Evolutionary conservation across 2,329 filamentous ascomycete genomes (phyloP).

Genomic region (Phyllosticta capitalensis): DNA sequence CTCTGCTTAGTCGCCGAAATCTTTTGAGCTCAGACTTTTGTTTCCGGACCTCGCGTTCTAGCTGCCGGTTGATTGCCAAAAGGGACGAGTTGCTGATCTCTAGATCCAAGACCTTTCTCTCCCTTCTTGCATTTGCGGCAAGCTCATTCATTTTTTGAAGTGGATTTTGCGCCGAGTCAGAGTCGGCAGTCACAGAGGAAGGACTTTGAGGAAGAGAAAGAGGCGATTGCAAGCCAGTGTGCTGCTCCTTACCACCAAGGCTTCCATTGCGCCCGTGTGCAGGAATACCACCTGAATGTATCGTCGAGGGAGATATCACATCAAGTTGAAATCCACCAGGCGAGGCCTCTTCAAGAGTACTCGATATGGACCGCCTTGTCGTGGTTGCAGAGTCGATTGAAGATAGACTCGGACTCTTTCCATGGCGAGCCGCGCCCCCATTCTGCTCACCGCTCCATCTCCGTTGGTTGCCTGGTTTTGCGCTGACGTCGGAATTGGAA

Average conservation of each 20-base stretch:
- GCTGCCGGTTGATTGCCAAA: constrained; percentile 84
- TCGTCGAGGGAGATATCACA: constrained; percentile 6
- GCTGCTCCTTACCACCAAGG: neutral
- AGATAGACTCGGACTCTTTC: constrained; percentile 34
- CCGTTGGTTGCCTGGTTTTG: constrained; percentile 14
- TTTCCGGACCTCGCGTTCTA: constrained; percentile 85
- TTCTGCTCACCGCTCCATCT: constrained; percentile 25
- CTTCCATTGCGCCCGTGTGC: neutral
- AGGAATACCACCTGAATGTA: neutral
- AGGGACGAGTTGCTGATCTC: constrained; percentile 95
- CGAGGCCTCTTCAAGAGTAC: constrained; percentile 16
- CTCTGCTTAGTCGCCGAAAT: constrained; percentile 74
- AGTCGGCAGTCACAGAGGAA: constrained; percentile 35
- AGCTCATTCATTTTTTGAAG: constrained; percentile 61
- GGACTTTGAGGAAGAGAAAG: constrained; percentile 43
- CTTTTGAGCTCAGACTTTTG: constrained; percentile 81
- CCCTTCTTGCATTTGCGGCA: constrained; percentile 78
- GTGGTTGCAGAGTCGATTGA: constrained; percentile 36
- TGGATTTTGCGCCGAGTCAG: constrained; percentile 13
- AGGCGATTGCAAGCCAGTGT: constrained; percentile 8
- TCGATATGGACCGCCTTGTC: constrained; percentile 18
- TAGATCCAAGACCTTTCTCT: constrained; percentile 89
- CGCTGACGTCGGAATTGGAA: constrained; percentile 6
- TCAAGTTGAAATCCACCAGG: constrained; percentile 24
- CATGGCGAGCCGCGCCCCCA: constrained; percentile 22